Evolutionary conservation across 495 filamentous ascomycete genomes (phyloP), one percentile per base, ranked within the genome.

Genomic region (Podospora pseudocomata): DNA sequence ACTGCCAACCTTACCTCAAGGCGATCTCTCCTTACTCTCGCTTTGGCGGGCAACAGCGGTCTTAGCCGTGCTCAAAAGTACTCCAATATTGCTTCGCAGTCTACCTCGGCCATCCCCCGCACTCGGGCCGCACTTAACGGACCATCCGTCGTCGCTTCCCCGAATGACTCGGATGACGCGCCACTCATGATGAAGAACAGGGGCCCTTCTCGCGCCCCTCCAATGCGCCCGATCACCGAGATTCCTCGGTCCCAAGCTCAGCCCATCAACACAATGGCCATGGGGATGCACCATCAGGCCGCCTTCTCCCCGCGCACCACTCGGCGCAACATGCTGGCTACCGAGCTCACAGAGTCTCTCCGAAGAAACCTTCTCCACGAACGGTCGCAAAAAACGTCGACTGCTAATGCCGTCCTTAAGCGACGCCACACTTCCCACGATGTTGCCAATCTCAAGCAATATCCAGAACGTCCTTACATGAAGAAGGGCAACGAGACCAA

Each of bases 301-400:
- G 87, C 89, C 4, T 80, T 92, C 53, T 97, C 95, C 6, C 95
- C 95, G 0, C 87, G 92, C 67, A 97, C 96, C 0, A 99, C 96
- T 0, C 88, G 96, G 59, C 87, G 94, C 58, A 96, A 99, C 79
- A 99, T 99, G 95, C 86, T 99, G 65, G 89, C 92, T 44, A 94
- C 92, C 27, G 95, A 99, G 79, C 82, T 99, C 70, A 82, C 77
- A 72, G 73, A 84, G 74, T 81, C 80, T 66, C 72, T 80, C 18
- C 66, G 81, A 60, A 59, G 81, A 65, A 69, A 82, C 58, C 73
- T 84, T 65, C 64, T 78, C 62, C 72, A 76, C 71, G 73, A 83
- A 59, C 62, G 77, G 32, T 68, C 77, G 60, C 68, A 83, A 63
- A 96, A 94, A 86, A 92, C 91, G 67, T 89, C 91, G 34, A 96